phyloP scores from a whole-genome alignment of 2,329 filamentous ascomycete species.

The Madurella mycetomatis region DNA sequence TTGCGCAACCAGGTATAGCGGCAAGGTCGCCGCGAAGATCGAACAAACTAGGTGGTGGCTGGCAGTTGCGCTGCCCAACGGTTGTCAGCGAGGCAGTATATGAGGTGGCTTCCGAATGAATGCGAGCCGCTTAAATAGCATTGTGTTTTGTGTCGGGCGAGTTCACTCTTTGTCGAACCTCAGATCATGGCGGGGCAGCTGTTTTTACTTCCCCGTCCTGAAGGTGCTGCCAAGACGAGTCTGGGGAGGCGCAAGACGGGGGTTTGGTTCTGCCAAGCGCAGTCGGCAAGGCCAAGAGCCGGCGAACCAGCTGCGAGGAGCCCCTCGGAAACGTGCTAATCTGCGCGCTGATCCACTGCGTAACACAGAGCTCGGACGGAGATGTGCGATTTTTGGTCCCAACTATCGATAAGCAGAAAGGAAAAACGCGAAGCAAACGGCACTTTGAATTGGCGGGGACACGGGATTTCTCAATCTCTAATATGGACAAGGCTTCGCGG shows the following conservation, averaged over 20 bases:
- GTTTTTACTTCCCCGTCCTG: slow-evolving; percentile 3
- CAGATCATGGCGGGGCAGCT: slow-evolving; percentile 19
- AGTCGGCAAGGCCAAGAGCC: slow-evolving; percentile 1
- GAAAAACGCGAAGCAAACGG: too few species aligned
- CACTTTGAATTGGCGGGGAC: too few species aligned
- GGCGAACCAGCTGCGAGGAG: too few species aligned
- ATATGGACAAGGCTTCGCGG: too few species aligned
- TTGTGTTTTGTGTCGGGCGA: slow-evolving; percentile 11
- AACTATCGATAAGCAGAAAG: too few species aligned
- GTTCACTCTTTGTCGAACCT: slow-evolving; percentile 14
- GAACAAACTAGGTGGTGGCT: neutral
- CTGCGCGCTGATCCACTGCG: too few species aligned
- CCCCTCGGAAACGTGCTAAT: too few species aligned
- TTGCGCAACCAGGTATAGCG: neutral
- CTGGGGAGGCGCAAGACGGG: neutral
- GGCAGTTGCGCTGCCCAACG: neutral
- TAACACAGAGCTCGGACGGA: too few species aligned
- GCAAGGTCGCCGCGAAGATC: neutral
- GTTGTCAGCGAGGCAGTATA: slow-evolving; percentile 17
- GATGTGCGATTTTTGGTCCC: too few species aligned
- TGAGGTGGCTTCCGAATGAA: slow-evolving; percentile 8
- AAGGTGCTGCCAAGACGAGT: slow-evolving; percentile 19
- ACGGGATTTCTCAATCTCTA: too few species aligned
- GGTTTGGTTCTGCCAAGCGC: slow-evolving; percentile 21
- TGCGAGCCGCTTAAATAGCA: slow-evolving; percentile 17